Evolutionary conservation across 2,329 filamentous ascomycete species (phyloP).

Genomic region (Pyricularia grisea): DNA sequence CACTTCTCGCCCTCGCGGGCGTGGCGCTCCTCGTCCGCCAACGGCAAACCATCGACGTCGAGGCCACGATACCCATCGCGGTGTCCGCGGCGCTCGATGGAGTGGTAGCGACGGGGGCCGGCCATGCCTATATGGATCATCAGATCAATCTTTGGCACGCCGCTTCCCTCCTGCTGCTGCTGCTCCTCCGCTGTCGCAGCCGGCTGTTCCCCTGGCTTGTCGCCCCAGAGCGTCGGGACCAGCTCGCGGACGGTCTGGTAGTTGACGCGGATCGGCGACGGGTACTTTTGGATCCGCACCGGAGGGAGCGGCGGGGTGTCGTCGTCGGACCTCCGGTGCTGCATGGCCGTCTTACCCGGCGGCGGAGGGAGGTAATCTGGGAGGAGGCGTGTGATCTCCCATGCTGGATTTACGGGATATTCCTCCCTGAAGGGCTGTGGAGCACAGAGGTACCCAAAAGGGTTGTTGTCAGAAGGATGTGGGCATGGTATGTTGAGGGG

Average conservation of each 20-base stretch:
- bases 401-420: slow-evolving; percentile 69
- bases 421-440: slow-evolving; percentile 66
- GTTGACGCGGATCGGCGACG: slow-evolving; percentile 58
- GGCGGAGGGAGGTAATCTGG: slow-evolving; percentile 51
- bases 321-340: slow-evolving; percentile 7
- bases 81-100: slow-evolving; percentile 61
- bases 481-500: neutral
- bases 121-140: slow-evolving; percentile 78
- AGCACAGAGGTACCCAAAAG: neutral
- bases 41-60: slow-evolving; percentile 58
- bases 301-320: slow-evolving; percentile 25
- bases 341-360: slow-evolving; percentile 27
- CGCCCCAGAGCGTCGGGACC: slow-evolving; percentile 52
- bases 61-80: slow-evolving; percentile 60
- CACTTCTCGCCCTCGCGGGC: slow-evolving; percentile 29
- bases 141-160: slow-evolving; percentile 42
- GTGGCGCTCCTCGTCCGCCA: slow-evolving; percentile 38
- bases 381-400: slow-evolving; percentile 64
- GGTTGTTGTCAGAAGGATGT: neutral
- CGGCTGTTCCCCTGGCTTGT: slow-evolving; percentile 10
- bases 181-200: neutral
- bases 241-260: slow-evolving; percentile 57
- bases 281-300: slow-evolving; percentile 56
- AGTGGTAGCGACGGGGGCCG: slow-evolving; percentile 52
- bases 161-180: neutral